Evolutionary conservation across 108 stramenopile species (phyloP).

Genomic region (Parmales sp.): DNA sequence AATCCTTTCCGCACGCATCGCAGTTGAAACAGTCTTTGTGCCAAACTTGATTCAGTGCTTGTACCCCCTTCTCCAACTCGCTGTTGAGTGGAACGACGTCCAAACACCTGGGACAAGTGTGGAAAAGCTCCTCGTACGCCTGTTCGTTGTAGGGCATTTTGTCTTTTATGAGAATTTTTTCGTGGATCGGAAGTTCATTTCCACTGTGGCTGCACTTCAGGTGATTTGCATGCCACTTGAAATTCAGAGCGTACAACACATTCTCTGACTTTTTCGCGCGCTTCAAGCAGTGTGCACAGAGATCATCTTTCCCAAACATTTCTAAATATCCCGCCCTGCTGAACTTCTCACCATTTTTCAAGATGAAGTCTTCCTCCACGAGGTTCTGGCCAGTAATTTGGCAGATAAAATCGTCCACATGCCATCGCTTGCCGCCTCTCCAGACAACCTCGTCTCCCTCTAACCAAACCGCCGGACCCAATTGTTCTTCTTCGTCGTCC

Average conservation of each 20-base stretch:
- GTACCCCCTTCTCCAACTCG: neutral
- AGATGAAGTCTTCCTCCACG: neutral
- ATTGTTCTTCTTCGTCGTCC: neutral
- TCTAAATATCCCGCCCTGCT: slow-evolving; percentile 11
- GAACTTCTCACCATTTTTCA: slow-evolving; percentile 1
- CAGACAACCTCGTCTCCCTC: neutral
- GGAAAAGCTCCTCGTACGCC: slow-evolving; percentile 13
- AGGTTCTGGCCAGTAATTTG: neutral
- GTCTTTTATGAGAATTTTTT: neutral
- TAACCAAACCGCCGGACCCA: neutral
- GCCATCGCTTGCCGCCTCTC: slow-evolving; percentile 1
- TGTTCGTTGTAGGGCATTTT: slow-evolving; percentile 5
- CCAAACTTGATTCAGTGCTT: slow-evolving; percentile 8
- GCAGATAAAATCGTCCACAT: slow-evolving; percentile 5
- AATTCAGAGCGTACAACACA: neutral
- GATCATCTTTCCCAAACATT: neutral
- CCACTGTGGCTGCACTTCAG: slow-evolving; percentile 8
- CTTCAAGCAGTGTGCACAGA: slow-evolving; percentile 15
- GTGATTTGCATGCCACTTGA: slow-evolving; percentile 11
- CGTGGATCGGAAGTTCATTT: neutral
- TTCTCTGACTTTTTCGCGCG: neutral
- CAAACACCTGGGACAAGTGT: slow-evolving; percentile 12
- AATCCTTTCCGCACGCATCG: neutral
- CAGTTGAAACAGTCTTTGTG: slow-evolving; percentile 15
- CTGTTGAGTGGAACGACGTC: neutral